phyloP scores from a whole-genome alignment of 2,329 filamentous ascomycete species.

The Teratosphaeria nubilosa region DNA sequence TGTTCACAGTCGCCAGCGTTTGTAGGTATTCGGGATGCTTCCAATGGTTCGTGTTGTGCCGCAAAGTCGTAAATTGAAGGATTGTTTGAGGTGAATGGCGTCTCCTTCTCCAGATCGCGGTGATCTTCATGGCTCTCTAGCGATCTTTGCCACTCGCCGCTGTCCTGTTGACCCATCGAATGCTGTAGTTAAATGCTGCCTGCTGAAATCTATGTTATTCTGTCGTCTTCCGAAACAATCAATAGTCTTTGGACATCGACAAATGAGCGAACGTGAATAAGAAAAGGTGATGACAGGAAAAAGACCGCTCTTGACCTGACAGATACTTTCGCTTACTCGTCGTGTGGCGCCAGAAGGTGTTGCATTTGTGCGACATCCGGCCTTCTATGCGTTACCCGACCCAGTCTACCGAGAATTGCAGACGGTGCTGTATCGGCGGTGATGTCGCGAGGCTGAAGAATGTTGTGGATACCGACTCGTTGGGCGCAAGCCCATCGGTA shows the following conservation, averaged over 20 bases:
- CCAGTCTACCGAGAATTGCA: background rate
- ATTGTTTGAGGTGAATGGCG: conserved; percentile 6
- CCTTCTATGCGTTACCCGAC: background rate
- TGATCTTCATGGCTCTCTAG: conserved; percentile 2
- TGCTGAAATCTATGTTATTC: background rate
- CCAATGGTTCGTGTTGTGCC: background rate
- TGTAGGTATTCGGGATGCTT: background rate
- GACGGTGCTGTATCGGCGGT: background rate
- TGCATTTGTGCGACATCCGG: background rate
- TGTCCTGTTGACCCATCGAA: conserved; percentile 1
- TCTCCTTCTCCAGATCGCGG: conserved; percentile 3
- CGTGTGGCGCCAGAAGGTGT: conserved; percentile 1
- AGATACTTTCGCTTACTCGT: background rate
- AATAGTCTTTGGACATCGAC: background rate
- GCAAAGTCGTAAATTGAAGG: conserved; percentile 3
- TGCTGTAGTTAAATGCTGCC: background rate
- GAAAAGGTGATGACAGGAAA: background rate
- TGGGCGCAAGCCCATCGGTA: background rate
- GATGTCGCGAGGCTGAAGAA: background rate
- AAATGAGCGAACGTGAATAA: background rate
- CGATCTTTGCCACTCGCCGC: conserved; percentile 2
- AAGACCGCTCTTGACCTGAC: background rate
- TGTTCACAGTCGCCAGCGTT: conserved; percentile 1
- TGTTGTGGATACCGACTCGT: background rate
- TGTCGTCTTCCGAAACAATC: background rate